phyloP scores from a whole-genome alignment of 805 yeast species.

The Wickerhamiella dianesei region DNA sequence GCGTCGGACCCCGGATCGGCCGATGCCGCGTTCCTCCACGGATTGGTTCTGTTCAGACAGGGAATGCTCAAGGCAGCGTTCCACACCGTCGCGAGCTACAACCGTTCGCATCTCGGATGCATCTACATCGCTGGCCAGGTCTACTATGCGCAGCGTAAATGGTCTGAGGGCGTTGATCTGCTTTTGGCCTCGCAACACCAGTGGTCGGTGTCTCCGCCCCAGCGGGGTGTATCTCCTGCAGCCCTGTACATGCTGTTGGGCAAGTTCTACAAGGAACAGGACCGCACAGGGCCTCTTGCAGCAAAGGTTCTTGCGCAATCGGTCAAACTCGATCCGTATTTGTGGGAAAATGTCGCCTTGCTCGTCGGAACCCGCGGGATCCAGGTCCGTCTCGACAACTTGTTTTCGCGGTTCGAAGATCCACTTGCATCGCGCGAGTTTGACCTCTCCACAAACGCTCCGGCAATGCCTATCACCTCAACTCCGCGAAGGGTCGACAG shows the following conservation, averaged over 20 bases:
- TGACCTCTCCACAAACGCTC: neutral
- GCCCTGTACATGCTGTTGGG: conserved; percentile 59
- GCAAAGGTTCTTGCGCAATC: conserved; percentile 56
- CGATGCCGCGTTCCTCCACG: conserved; percentile 57
- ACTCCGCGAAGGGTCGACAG: neutral
- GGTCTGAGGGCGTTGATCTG: conserved; percentile 48
- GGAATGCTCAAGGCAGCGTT: conserved; percentile 40
- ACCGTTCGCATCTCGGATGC: conserved; percentile 56
- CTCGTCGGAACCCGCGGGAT: conserved; percentile 55
- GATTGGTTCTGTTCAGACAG: conserved; percentile 48
- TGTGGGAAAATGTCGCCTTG: conserved; percentile 77
- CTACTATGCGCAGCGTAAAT: conserved; percentile 41
- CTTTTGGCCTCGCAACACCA: conserved; percentile 21
- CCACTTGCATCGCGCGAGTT: conserved; percentile 4
- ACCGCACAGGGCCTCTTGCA: conserved; percentile 48
- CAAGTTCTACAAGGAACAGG: conserved; percentile 35
- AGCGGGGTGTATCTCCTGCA: conserved; percentile 40
- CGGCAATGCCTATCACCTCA: neutral
- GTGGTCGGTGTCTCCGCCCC: conserved; percentile 4
- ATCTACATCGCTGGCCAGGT: conserved; percentile 59
- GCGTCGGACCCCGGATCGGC: conserved; percentile 43
- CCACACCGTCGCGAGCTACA: conserved; percentile 27
- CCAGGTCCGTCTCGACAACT: conserved; percentile 40
- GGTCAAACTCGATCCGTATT: conserved; percentile 57
- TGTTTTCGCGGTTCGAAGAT: conserved; percentile 18